Base-by-base conservation (phyloP, 306 rosid genomes). In the Phaseolus lunatus region DNA sequence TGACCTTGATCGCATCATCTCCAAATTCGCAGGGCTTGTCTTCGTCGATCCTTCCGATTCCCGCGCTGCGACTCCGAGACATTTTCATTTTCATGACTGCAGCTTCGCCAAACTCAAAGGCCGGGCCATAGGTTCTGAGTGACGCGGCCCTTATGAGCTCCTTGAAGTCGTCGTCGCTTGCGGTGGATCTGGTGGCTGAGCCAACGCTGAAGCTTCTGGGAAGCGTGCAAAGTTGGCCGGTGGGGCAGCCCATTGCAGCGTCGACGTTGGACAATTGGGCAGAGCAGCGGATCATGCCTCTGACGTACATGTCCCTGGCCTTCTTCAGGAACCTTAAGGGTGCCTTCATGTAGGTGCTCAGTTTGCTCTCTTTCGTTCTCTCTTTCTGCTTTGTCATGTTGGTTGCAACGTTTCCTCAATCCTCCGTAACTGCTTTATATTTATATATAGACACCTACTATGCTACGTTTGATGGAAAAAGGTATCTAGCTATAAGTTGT, bases 41-140 rank as follows among this genome's bases (percentile, higher is more conserved):
- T 67, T 94, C 98, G 6, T 94, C 92, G 12, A 94, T 94, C 81
- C 79, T 86, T 66, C 89, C 90, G 23, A 91, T 67, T 7, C 81
- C 90, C 0, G 82, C 84, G 29, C 93, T 88, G 1, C 47, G 84
- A 74, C 90, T 80, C 67, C 88, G 84, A 24, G 83, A 22, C 47
- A 84, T 20, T 11, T 44, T 68, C 5, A 3, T 56, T 0, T 43
- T 57, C 13, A 2, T 48, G 0, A 77, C 26, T 19, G 14, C 35
- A 3, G 18, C 62, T 22, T 62, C 39, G 0, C n/a, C 39, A 58
- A 58, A 58, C 4, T 54, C 76, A 9, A 7, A 24, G 5, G 22
- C 74, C 20, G 48, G 18, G n/a, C 37, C 18, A 1, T 75, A 22
- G 43, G 67, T 72, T 69, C 67, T 52, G 0, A 80, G 64, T 0